Evolutionary conservation across 768 basidiomycete genomes (phyloP).

Genomic region (Tephrocybe rancida): DNA sequence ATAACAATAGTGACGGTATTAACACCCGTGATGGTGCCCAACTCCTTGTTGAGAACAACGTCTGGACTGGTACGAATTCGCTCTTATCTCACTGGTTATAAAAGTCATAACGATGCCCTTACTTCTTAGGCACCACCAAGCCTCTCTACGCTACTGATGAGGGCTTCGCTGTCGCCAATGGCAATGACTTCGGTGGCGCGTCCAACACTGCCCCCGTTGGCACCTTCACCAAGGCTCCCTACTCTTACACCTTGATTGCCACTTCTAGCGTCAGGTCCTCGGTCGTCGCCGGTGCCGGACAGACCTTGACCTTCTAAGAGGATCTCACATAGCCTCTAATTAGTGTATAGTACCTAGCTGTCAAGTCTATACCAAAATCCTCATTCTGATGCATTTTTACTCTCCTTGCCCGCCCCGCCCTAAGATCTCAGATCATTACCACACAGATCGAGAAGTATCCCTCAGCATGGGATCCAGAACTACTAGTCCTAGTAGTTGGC

Average conservation of each 20-base stretch:
- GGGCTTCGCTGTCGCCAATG: conserved; percentile 41
- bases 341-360: not conserved
- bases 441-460: no score
- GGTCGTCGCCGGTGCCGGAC: conserved; percentile 30
- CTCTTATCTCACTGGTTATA: not conserved
- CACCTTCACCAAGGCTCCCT: conserved; percentile 34
- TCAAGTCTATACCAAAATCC: no score
- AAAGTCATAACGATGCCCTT: not conserved
- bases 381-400: no score
- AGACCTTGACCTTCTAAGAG: conserved; percentile 30
- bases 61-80: conserved; percentile 35
- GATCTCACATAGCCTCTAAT: not conserved
- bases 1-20: conserved; percentile 45
- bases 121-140: conserved; percentile 29
- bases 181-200: conserved; percentile 38
- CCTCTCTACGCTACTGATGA: conserved; percentile 42
- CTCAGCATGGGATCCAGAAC: no score
- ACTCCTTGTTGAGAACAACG: conserved; percentile 50
- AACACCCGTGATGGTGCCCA: conserved; percentile 47
- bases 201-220: conserved; percentile 33
- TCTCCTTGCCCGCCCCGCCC: no score
- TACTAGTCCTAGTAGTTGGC: no score
- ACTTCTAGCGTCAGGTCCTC: conserved; percentile 26
- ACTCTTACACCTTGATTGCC: conserved; percentile 32
- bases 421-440: no score